Evolutionary conservation across 345 rosid species (phyloP).

Genomic region (Hypericum perforatum): DNA sequence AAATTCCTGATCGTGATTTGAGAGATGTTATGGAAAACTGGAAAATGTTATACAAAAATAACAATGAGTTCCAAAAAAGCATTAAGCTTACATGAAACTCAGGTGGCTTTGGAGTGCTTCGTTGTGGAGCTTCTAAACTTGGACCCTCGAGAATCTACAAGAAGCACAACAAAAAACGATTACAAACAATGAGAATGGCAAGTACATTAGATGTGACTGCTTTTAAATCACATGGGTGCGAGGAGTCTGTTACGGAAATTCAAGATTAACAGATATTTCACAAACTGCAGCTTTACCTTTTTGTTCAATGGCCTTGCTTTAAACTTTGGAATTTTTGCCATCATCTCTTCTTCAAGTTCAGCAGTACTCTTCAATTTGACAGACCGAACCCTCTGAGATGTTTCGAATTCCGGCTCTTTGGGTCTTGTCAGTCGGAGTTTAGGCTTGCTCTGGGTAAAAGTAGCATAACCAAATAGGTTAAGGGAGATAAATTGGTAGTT

Average conservation of each 20-base stretch:
- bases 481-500: background rate
- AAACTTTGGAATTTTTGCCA: conserved; percentile 92
- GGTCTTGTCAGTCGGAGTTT: conserved; percentile 81
- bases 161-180: background rate
- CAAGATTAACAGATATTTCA: too few relatives aligned
- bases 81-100: conserved; percentile 60
- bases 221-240: too few relatives aligned
- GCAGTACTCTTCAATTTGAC: conserved; percentile 75
- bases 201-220: too few relatives aligned
- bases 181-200: too few relatives aligned
- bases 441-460: conserved; percentile 38
- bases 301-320: conserved; percentile 96
- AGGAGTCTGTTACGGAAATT: too few relatives aligned
- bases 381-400: conserved; percentile 74
- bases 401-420: conserved; percentile 86
- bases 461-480: conserved; percentile 19
- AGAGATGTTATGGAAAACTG: conserved; percentile 1
- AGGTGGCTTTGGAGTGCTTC: conserved; percentile 70
- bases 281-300: conserved; percentile 47
- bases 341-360: conserved; percentile 96
- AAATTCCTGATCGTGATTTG: conserved; percentile 50
- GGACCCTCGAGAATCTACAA: conserved; percentile 73
- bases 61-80: background rate
- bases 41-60: background rate
- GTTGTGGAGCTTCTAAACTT: conserved; percentile 42